phyloP scores from a whole-genome alignment of 2,329 filamentous ascomycete species.

The Claviceps pazoutovae region DNA sequence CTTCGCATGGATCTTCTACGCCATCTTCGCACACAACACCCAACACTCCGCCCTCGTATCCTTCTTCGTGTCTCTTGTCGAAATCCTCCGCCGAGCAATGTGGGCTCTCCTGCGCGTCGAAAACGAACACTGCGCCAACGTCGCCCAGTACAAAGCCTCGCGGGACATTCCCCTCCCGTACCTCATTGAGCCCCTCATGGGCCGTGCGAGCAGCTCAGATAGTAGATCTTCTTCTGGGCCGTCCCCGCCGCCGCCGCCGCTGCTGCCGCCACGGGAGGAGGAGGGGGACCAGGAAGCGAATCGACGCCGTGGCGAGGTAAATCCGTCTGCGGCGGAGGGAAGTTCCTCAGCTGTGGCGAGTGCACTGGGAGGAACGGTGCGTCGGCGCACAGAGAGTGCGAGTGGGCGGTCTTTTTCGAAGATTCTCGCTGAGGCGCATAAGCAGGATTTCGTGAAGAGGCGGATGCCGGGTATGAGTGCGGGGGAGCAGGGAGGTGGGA shows the following conservation, averaged over 20 bases:
- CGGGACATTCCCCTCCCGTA: slow-evolving; percentile 82
- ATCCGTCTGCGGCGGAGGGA: slow-evolving; percentile 3
- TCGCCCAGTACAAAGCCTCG: slow-evolving; percentile 77
- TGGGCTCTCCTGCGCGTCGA: slow-evolving; percentile 93
- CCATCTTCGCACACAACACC: slow-evolving; percentile 62
- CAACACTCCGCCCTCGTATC: slow-evolving; percentile 76
- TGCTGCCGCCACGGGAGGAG: too few relatives aligned
- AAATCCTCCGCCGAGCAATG: slow-evolving; percentile 72
- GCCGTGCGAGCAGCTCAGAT: slow-evolving; percentile 27
- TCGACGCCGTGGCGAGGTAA: slow-evolving; percentile 2
- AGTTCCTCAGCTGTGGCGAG: slow-evolving; percentile 12
- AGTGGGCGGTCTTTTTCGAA: slow-evolving; percentile 32
- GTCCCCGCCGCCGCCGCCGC: too few relatives aligned
- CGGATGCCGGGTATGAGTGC: slow-evolving; percentile 24
- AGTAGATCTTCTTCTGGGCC: background rate
- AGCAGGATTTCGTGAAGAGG: slow-evolving; percentile 82
- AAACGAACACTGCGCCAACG: slow-evolving; percentile 93
- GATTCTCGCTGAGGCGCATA: slow-evolving; percentile 73
- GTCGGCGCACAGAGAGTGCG: slow-evolving; percentile 20
- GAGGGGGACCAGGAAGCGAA: slow-evolving; percentile 8
- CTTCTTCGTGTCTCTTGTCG: slow-evolving; percentile 64
- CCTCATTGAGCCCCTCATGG: slow-evolving; percentile 36
- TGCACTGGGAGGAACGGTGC: slow-evolving; percentile 10
- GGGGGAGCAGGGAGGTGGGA: slow-evolving; percentile 12
- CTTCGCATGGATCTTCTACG: slow-evolving; percentile 91